phyloP scores from a whole-genome alignment of 345 rosid species.

The Gossypium thurberi region DNA sequence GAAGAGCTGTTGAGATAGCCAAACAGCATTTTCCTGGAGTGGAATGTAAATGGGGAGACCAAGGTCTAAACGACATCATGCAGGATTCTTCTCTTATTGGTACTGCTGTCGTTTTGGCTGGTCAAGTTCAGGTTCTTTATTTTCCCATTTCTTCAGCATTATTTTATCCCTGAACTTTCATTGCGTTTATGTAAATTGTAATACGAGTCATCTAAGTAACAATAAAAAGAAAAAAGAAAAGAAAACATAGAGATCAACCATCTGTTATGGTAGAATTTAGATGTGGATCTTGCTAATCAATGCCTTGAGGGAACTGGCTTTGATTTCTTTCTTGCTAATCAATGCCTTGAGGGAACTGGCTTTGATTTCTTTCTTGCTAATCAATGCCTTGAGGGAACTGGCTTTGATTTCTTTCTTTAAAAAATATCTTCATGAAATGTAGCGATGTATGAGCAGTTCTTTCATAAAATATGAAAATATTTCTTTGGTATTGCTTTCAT shows the following conservation, averaged over 20 bases:
- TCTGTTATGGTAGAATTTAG: not conserved
- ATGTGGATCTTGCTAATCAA: not conserved
- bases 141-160: not conserved
- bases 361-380: not conserved
- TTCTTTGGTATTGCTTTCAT: not conserved
- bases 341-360: not conserved
- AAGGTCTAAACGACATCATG: constrained; percentile 65
- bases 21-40: constrained; percentile 66
- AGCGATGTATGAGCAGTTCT: not conserved
- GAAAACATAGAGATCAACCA: not conserved
- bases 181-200: not conserved
- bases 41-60: constrained; percentile 80
- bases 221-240: not conserved
- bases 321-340: not conserved
- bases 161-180: not conserved
- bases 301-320: not conserved
- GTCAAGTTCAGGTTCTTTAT: constrained; percentile 60
- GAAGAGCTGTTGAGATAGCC: constrained; percentile 70
- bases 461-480: not conserved
- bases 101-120: constrained; percentile 95
- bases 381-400: not conserved
- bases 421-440: not conserved
- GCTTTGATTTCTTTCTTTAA: not conserved
- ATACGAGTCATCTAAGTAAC: not conserved
- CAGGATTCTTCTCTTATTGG: constrained; percentile 57